Conservation (phyloP, 2,329 filamentous ascomycete genomes). For the Aspergillus ruber region DNA sequence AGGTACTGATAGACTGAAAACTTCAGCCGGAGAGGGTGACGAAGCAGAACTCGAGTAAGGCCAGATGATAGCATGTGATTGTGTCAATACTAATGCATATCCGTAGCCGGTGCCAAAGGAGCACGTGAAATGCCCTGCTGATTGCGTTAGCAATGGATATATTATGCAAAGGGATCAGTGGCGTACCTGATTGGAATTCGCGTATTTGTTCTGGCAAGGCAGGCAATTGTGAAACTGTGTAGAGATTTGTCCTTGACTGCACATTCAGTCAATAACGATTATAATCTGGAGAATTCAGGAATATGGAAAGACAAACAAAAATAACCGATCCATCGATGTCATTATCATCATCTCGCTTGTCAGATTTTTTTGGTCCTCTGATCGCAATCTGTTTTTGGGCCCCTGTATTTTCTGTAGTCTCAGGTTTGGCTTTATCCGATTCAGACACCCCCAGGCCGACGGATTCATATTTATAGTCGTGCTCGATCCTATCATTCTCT, state of each 20-base stretch:
- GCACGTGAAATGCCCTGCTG: constrained; percentile 57
- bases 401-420: constrained; percentile 10
- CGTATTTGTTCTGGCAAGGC: constrained; percentile 73
- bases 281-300: not conserved
- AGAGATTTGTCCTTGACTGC: constrained; percentile 77
- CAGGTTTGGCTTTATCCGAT: not conserved
- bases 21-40: constrained; percentile 46
- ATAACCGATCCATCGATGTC: constrained; percentile 28
- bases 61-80: constrained; percentile 82
- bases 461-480: not conserved
- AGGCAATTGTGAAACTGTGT: constrained; percentile 76
- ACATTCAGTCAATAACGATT: constrained; percentile 7
- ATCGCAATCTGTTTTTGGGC: constrained; percentile 29
- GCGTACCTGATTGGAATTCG: constrained; percentile 58
- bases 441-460: not conserved
- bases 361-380: constrained; percentile 31
- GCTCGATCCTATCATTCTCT: not conserved
- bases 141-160: constrained; percentile 4
- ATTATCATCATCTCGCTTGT: constrained; percentile 19
- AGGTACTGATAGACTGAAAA: constrained; percentile 73
- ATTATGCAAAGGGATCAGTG: constrained; percentile 6
- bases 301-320: constrained; percentile 23
- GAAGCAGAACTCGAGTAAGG: constrained; percentile 57
- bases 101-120: constrained; percentile 58
- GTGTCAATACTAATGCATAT: constrained; percentile 74